Evolutionary conservation across 176 grass and related monocot species (phyloP).

Genomic region (Paspalum vaginatum): DNA sequence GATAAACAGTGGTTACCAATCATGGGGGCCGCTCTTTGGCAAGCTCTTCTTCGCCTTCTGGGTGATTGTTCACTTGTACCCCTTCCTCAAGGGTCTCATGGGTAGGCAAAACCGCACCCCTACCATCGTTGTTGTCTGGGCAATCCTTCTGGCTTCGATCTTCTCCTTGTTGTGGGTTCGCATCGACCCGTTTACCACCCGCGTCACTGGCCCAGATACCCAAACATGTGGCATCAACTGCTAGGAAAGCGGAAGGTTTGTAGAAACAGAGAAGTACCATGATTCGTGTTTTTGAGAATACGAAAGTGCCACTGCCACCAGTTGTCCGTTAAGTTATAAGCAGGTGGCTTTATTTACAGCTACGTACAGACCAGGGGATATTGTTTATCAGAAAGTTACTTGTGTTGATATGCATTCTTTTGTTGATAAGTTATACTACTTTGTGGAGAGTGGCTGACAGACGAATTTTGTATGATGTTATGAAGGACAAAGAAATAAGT

Average conservation of each 20-base stretch:
- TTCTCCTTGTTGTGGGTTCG: constrained; percentile 95
- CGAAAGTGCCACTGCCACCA: constrained; percentile 19
- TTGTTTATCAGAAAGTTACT: constrained; percentile 51
- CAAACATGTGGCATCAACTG: constrained; percentile 94
- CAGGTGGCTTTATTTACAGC: constrained; percentile 34
- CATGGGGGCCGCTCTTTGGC: constrained; percentile 91
- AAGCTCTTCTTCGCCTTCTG: constrained; percentile 97
- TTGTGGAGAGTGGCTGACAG: constrained; percentile 46
- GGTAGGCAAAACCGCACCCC: constrained; percentile 86
- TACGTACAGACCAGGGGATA: constrained; percentile 50
- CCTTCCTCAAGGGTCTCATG: constrained; percentile 98
- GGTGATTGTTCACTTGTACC: constrained; percentile 96
- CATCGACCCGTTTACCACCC: constrained; percentile 80
- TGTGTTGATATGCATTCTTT: constrained; percentile 62
- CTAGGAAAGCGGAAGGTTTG: constrained; percentile 49
- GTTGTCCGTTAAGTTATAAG: constrained; percentile 32
- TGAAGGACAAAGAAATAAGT: constrained; percentile 40
- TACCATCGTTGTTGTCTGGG: constrained; percentile 87
- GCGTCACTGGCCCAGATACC: constrained; percentile 78
- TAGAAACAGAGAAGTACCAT: constrained; percentile 40
- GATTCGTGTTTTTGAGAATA: constrained; percentile 41
- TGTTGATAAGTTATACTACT: constrained; percentile 68
- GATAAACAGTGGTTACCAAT: constrained; percentile 89
- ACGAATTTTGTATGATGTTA: constrained; percentile 55
- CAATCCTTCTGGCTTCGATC: constrained; percentile 85